These are phyloP conservation scores for Stygiomarasmius scandens DNA, from an alignment of 1,284 basidiomycete species.

Conservation along the genomic window DNA sequence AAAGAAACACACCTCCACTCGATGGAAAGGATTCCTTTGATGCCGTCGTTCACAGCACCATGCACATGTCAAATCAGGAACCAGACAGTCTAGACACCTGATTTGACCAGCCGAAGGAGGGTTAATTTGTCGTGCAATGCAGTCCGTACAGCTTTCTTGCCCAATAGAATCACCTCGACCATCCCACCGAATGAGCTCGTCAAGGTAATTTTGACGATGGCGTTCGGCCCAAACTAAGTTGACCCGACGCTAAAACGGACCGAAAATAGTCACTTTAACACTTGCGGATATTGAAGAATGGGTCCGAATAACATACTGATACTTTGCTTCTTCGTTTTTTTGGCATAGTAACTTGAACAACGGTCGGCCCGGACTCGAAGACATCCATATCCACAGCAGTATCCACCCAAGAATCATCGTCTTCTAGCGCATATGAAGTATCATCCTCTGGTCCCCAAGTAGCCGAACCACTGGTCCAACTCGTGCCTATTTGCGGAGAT, in stretches of 20 bases:
- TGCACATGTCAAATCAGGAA: not conserved
- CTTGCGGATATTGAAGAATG: no score
- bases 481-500: not conserved
- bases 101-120: not conserved
- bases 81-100: not conserved
- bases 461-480: not conserved
- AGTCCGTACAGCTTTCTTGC: not conserved
- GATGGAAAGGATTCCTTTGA: constrained; percentile 1
- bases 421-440: not conserved
- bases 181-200: not conserved
- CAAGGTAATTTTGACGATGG: not conserved
- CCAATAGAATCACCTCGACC: not conserved
- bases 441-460: not conserved
- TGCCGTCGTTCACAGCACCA: not conserved
- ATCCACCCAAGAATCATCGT: not conserved
- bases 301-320: not conserved
- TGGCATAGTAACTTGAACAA: not conserved
- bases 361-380: not conserved
- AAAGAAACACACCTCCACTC: constrained; percentile 1
- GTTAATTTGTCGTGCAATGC: not conserved
- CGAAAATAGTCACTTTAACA: not conserved
- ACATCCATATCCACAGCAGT: not conserved
- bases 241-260: not conserved
- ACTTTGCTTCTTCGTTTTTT: not conserved
- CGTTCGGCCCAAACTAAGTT: not conserved